Base-by-base conservation (phyloP, 192 early-diverging fungal species). In the Umbelopsis sp. region DNA sequence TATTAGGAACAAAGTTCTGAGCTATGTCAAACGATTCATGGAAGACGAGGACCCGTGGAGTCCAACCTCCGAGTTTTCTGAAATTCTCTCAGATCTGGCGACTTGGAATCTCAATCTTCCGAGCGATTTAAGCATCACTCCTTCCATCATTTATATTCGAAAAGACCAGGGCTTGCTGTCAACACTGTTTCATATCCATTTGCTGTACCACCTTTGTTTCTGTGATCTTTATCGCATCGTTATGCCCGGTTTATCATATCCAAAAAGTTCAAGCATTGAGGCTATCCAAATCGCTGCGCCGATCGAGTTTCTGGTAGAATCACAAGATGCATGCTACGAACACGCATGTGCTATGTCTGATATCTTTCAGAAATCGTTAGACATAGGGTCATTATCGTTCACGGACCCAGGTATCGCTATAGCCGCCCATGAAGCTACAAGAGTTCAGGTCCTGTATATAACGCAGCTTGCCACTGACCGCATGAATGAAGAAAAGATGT, bases 281-380 rank as follows among this genome's bases (percentile, higher is more conserved):
- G 65, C 65, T 6, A 66, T 66, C 21, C 45, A 66, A 30, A 66
- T 66, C 47, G 65, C 65, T 12, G 65, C 65, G n/a, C 65, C 65
- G 0, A n/a, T 66, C 21, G 65, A 66, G 21, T 66, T 66, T 48
- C n/a, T 66, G 0, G 35, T 66, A 7, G 45, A 66, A 25, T 44
- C 33, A 30, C 65, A 66, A 66, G 65, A 66, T 47, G 21, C 37
- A 7, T 66, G 65, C 44, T 66, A 25, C 46, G 18, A 66, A 3
- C 65, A 66, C 45, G 65, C 65, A 23, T 47, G 46, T 46, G 44
- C 9, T 18, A 66, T 66, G 35, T 66, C 65, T 20, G 45, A 66
- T 20, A 66, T 66, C 13, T 66, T 66, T 25, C 45, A 66, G 13
- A 23, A 46, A 20, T 23, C 65, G 6, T 45, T 66, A 11, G 41